Conservation (phyloP, 1,284 basidiomycete species). For the Vanrija pseudolonga region DNA sequence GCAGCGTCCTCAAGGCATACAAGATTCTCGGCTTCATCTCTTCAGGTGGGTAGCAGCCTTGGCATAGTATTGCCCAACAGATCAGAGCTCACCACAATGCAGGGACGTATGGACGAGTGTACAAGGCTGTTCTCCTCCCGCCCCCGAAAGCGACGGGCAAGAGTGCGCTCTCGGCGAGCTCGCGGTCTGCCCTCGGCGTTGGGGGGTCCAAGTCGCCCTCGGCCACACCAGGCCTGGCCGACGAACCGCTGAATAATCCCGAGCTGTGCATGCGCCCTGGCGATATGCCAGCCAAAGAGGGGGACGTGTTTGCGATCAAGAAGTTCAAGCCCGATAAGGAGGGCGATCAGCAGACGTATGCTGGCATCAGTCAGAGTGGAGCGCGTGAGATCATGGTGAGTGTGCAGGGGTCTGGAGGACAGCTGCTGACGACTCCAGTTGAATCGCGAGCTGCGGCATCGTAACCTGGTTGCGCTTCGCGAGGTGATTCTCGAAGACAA, state of each 20-base stretch:
- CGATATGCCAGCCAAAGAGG: constrained; percentile 56
- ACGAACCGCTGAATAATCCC: constrained; percentile 39
- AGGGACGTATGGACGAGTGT: constrained; percentile 96
- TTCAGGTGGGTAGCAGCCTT: constrained; percentile 51
- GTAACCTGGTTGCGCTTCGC: constrained; percentile 83
- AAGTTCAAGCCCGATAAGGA: constrained; percentile 99
- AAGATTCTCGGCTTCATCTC: constrained; percentile 94
- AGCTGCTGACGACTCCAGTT: constrained; percentile 55
- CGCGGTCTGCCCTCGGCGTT: constrained; percentile 27
- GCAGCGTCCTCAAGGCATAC: constrained; percentile 74
- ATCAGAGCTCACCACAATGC: neutral
- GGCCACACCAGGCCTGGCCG: neutral
- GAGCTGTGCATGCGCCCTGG: constrained; percentile 54
- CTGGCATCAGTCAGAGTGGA: constrained; percentile 95
- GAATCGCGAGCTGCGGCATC: constrained; percentile 89
- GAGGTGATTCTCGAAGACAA: constrained; percentile 98
- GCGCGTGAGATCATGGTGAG: constrained; percentile 90
- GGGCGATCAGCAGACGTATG: constrained; percentile 87
- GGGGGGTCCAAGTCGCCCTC: constrained; percentile 9
- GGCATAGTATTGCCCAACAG: neutral
- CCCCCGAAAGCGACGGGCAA: constrained; percentile 26
- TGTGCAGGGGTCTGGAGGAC: constrained; percentile 41
- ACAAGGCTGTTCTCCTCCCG: constrained; percentile 71
- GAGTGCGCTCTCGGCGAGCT: constrained; percentile 22
- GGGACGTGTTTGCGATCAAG: constrained; percentile 86